Base-by-base conservation (phyloP, 2,329 filamentous ascomycete genomes). In the Cercospora brassicicola region DNA sequence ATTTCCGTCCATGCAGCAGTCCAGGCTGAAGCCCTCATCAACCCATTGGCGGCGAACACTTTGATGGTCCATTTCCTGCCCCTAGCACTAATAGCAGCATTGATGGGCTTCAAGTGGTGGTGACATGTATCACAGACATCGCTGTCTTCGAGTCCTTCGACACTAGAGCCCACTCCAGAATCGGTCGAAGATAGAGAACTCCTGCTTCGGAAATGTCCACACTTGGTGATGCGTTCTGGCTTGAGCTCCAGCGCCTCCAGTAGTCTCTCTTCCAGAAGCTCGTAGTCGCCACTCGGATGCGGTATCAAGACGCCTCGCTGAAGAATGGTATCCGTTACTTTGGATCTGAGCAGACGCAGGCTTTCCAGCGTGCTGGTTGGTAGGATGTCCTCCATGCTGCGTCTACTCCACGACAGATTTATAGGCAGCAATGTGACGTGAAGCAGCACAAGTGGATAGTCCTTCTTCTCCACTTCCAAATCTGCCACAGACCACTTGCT, bases 1-100 rank as follows among this genome's bases (percentile, higher is more conserved):
- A 99, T 99, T 80, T 98, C 94, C 73, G 88, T 91, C 94, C 94
- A 99, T 67, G 92, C 94, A 2, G 94, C 94, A 4, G 88, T 88
- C 95, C 95, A 99, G 0, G 95, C 94, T 0, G 93, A 93, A 4
- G 92, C 90, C 67, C 89, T 88, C 92, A 99, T 96, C 59, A 98
- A 82, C 0, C 95, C 95, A 79, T 98, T 99, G 62, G 93, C 94
- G 0, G 95, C 95, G 76, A 94, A 99, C 0, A 98, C 90, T 76
- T 93, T 95, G 78, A 98, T 86, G 31, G 89, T 87, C 84, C 92
- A 95, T 59, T 89, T 84, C 73, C 86, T 87, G 66, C 83, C 78
- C 8, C 78, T 79, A 5, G 71, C 73, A 33, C 78, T 79, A 9
- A 78, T 71, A 11, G 78, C 81, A 57, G 73, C 71, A 15, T 78